Conservation (phyloP, 2,329 filamentous ascomycete genomes). For the Fusarium camptoceras region DNA sequence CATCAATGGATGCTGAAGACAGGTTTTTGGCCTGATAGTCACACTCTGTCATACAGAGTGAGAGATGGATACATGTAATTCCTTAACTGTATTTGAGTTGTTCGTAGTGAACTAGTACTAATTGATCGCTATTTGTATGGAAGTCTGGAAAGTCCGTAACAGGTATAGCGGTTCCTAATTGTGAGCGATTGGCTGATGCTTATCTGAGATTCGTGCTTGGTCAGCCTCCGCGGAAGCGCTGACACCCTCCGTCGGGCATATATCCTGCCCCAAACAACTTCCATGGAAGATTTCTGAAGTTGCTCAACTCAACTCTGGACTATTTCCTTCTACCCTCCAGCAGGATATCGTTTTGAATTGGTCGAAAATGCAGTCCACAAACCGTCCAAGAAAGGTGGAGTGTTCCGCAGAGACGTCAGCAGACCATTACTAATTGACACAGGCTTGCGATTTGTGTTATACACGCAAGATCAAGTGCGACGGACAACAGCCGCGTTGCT, state of each 20-base stretch:
- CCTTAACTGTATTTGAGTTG: too few relatives aligned
- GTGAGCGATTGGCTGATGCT: neutral
- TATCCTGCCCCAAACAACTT: neutral
- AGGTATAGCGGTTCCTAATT: neutral
- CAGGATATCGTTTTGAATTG: fast-evolving
- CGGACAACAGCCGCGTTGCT: constrained; percentile 7
- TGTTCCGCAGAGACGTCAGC: neutral
- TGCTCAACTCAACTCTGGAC: neutral
- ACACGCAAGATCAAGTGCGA: constrained; percentile 21
- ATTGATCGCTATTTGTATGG: neutral
- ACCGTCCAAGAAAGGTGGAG: constrained; percentile 6
- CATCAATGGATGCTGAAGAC: neutral
- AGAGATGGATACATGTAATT: neutral
- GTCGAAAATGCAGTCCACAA: neutral
- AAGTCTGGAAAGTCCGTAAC: neutral
- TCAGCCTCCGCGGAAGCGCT: constrained; percentile 24
- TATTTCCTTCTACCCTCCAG: too few relatives aligned
- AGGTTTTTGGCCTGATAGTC: neutral
- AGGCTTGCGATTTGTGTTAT: constrained; percentile 21
- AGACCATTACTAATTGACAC: neutral
- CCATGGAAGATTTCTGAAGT: neutral
- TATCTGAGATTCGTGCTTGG: neutral
- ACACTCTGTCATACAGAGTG: too few relatives aligned
- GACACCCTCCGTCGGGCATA: neutral
- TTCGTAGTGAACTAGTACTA: fast-evolving